phyloP scores from a whole-genome alignment of 257 asterid species.

The Nicotiana tomentosiformis region DNA sequence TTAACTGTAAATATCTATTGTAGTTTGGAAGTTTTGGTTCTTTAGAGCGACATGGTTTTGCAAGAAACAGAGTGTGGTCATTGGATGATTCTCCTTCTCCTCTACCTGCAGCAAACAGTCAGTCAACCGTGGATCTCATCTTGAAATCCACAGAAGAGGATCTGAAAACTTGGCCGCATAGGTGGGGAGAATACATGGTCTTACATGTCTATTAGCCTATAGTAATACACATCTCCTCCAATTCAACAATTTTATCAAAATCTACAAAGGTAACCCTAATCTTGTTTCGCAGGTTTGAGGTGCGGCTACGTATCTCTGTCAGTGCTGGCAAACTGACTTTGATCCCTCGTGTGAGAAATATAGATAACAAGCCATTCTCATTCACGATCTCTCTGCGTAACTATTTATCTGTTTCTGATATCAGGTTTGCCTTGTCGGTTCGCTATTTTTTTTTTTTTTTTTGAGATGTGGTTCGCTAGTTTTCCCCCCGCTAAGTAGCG shows the following conservation, averaged over 20 bases:
- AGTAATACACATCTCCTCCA: neutral
- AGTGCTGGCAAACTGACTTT: constrained; percentile 57
- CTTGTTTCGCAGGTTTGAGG: constrained; percentile 56
- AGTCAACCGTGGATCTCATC: constrained; percentile 64
- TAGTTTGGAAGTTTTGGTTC: constrained; percentile 59
- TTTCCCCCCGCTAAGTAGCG: constrained; percentile 10
- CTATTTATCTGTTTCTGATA: constrained; percentile 68
- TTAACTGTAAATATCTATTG: constrained; percentile 19
- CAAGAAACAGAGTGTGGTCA: constrained; percentile 70
- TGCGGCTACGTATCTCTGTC: constrained; percentile 64
- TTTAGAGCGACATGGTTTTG: constrained; percentile 79
- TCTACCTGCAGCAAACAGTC: constrained; percentile 49
- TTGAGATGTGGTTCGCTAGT: constrained; percentile 5
- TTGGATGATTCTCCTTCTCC: constrained; percentile 69
- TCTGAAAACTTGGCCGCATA: constrained; percentile 75
- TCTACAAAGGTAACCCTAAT: neutral
- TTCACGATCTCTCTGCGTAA: constrained; percentile 68
- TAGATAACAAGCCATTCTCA: constrained; percentile 63
- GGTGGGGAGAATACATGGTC: constrained; percentile 27
- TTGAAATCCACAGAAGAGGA: constrained; percentile 79
- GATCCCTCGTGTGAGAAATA: constrained; percentile 71
- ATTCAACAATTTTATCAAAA: neutral
- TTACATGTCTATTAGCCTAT: neutral
- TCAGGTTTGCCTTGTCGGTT: constrained; percentile 48
- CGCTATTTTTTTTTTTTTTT: constrained; percentile 1